Evolutionary conservation across 2,329 filamentous ascomycete species (phyloP), one percentile per base, ranked within the genome.

Genomic region (Botrytis aclada): DNA sequence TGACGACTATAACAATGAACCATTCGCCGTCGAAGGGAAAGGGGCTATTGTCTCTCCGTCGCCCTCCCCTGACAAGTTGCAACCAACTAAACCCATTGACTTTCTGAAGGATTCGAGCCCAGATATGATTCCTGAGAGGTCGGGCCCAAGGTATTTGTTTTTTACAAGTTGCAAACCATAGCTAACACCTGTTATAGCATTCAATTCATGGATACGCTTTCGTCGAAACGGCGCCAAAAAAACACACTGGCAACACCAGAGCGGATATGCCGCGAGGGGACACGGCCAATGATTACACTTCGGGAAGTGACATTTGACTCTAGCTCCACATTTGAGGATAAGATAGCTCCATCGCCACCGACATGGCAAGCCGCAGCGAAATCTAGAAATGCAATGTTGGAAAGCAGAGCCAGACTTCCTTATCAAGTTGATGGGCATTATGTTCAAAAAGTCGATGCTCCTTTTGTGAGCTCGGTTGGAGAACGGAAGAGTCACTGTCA

Each of bases 61-160:
- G 60, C 70, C 75, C 6, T 75, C 72, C 9, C 73, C 73, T 16
- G 65, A 62, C 18, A 75, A 72, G 37, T 54, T 71, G 37, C 41
- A 29, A 7, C 69, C 74, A 32, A 72, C 63, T 22, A 54, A 73
- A 41, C 71, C 74, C 60, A n/a, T 73, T 29, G 74, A 76, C 34
- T 74, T 76, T 39, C 32, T 74, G 5, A 69, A 70, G 20, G 72
- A 76, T 41, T 73, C 45, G 37, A 69, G 63, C 25, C 70, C 63
- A 22, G 64, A 60, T 41, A 20, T 71, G 22, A 34, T 64, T n/a
- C n/a, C 25, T 39, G 60, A 71, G 22, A 18, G 14, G 14, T 39
- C 58, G 51, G 45, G 14, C 32, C 58, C 61, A 51, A 45, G 45
- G 70, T 71, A 66, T 45, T 9, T 12, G 12, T 16, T 37, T 5